A percentile compares a stretch with the other conserved stretches of the same genome.
Conservation (phyloP, 345 rosid genomes). For the Cardamine chenopodiifolia region DNA sequence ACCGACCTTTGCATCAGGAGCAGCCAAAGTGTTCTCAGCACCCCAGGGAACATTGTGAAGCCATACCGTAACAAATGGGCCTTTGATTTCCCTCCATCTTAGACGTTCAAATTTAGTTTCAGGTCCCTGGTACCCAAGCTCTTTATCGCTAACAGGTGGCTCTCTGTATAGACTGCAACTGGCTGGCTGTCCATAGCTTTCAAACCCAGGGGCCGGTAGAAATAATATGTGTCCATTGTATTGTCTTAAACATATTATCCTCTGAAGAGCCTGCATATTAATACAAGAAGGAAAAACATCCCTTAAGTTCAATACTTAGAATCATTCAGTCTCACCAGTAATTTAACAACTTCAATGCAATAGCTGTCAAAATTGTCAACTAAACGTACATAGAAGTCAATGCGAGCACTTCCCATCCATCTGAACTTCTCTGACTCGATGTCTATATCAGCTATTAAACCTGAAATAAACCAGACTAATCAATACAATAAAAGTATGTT, state of each 20-base stretch:
- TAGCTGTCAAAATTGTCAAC: not conserved
- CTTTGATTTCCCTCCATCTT: slow-evolving; percentile 75
- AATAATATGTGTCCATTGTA: slow-evolving; percentile 69
- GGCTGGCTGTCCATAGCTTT: slow-evolving; percentile 62
- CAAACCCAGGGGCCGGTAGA: slow-evolving; percentile 85
- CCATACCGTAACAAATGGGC: slow-evolving; percentile 91
- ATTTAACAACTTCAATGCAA: not conserved
- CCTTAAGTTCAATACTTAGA: not conserved
- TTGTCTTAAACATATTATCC: slow-evolving; percentile 63
- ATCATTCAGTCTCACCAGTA: not conserved
- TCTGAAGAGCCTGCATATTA: slow-evolving; percentile 68
- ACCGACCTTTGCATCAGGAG: slow-evolving; percentile 90
- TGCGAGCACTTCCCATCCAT: slow-evolving; percentile 92
- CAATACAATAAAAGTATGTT: not conserved
- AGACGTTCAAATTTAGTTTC: slow-evolving; percentile 48
- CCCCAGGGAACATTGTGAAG: slow-evolving; percentile 99
- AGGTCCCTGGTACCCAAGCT: slow-evolving; percentile 61
- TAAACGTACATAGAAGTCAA: slow-evolving; percentile 77
- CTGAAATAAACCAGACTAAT: slow-evolving; percentile 46
- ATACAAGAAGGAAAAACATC: not conserved
- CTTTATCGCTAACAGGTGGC: slow-evolving; percentile 35
- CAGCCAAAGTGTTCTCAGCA: slow-evolving; percentile 68
- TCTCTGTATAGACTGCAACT: slow-evolving; percentile 43
- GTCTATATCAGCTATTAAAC: slow-evolving; percentile 92
- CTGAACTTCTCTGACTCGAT: slow-evolving; percentile 91